Conservation (phyloP, 352 stramenopile genomes). For the Pythium utonaiense region DNA sequence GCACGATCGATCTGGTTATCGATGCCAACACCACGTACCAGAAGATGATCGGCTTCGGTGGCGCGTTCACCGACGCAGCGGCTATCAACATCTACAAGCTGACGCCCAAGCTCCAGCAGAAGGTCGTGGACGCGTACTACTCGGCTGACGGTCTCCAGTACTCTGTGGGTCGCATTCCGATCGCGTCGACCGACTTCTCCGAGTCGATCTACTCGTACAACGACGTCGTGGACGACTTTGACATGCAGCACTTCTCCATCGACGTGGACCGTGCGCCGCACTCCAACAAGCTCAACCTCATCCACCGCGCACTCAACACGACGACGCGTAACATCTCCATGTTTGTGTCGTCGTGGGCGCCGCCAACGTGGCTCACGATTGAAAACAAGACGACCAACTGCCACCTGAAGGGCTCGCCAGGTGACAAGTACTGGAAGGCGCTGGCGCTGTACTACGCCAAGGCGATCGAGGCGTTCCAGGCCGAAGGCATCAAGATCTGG, state of each 20-base stretch:
- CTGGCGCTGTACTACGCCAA: constrained; percentile 71
- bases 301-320: constrained; percentile 46
- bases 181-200: constrained; percentile 86
- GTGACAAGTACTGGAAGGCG: constrained; percentile 63
- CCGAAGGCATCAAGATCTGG: constrained; percentile 67
- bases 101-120: constrained; percentile 46
- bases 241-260: constrained; percentile 76
- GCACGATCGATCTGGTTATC: constrained; percentile 21
- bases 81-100: constrained; percentile 79
- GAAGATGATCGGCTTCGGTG: constrained; percentile 85
- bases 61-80: constrained; percentile 84
- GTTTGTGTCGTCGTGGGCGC: constrained; percentile 79
- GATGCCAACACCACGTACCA: constrained; percentile 56
- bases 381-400: constrained; percentile 55
- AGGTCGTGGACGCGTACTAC: constrained; percentile 82
- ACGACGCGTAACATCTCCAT: constrained; percentile 52
- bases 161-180: constrained; percentile 74
- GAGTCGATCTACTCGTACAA: constrained; percentile 84
- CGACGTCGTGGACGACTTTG: constrained; percentile 63
- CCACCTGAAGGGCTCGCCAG: constrained; percentile 39
- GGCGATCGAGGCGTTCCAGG: constrained; percentile 72
- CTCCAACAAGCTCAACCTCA: constrained; percentile 63
- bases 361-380: constrained; percentile 83
- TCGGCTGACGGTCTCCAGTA: constrained; percentile 69
- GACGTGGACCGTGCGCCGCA: constrained; percentile 64